Evolutionary conservation across 2,329 filamentous ascomycete genomes (phyloP).

Genomic region (Aspergillus uvarum): DNA sequence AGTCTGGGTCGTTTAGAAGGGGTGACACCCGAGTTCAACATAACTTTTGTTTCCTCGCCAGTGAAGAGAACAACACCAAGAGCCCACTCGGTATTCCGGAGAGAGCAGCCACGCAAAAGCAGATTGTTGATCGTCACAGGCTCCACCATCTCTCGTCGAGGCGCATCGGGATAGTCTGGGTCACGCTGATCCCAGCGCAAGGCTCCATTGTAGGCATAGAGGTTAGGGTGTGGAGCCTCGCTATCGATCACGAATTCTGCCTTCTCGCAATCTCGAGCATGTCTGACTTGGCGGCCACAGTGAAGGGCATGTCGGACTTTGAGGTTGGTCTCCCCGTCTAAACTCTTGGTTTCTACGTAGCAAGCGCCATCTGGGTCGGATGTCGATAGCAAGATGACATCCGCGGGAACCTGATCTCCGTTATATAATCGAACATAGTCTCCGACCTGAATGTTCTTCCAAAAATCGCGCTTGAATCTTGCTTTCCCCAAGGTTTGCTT

Average conservation of each 20-base stretch:
- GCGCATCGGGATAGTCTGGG: slow-evolving; percentile 59
- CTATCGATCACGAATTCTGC: slow-evolving; percentile 87
- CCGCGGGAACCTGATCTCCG: slow-evolving; percentile 90
- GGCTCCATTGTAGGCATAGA: slow-evolving; percentile 92
- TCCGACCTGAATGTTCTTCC: slow-evolving; percentile 93
- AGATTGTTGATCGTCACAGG: slow-evolving; percentile 94
- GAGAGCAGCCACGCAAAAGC: slow-evolving; percentile 85
- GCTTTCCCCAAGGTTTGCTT: slow-evolving; percentile 67
- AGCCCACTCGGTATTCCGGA: slow-evolving; percentile 95
- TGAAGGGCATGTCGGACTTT: slow-evolving; percentile 92
- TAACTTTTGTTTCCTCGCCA: slow-evolving; percentile 95
- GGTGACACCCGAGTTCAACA: slow-evolving; percentile 96
- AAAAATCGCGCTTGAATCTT: slow-evolving; percentile 86
- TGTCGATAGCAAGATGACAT: slow-evolving; percentile 87
- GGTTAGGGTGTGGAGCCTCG: slow-evolving; percentile 85
- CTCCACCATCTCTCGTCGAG: slow-evolving; percentile 78
- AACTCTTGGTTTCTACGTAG: slow-evolving; percentile 96
- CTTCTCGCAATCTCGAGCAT: slow-evolving; percentile 88
- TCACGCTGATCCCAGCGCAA: slow-evolving; percentile 81
- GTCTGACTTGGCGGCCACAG: slow-evolving; percentile 76
- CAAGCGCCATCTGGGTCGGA: slow-evolving; percentile 92
- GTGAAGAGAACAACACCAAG: slow-evolving; percentile 92
- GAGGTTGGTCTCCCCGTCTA: slow-evolving; percentile 96
- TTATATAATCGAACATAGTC: slow-evolving; percentile 97
- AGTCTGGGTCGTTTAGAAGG: slow-evolving; percentile 91